Base-by-base conservation (phyloP, 1,284 basidiomycete genomes). In the Trametes hirsuta region DNA sequence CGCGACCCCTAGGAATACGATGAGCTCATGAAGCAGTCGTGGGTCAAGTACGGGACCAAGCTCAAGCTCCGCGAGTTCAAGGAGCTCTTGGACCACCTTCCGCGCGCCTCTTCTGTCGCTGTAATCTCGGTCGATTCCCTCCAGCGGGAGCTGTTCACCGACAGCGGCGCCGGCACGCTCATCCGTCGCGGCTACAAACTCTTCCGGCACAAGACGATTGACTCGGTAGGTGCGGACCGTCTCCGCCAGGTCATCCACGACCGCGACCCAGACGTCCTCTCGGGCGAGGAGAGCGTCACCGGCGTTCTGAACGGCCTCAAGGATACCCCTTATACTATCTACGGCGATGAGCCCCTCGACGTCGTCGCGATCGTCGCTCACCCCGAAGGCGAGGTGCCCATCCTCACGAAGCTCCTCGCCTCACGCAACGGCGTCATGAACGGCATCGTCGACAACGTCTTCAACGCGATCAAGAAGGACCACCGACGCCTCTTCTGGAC, bases 21-120 rank as follows among this genome's bases (percentile, higher is more conserved):
- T 67, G 85, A 85, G 42, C 86, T 99, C 61, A 95, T 99, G 95
- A 97, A 96, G 75, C 91, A 98, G 79, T 86, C 95, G n/a, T 99
- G 97, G 97, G 97, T 99, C 79, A 98, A 98, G 77, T 98, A 90
- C 74, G 97, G 97, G 66, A 99, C 97, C 68, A 99, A 99, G 79
- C 93, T 99, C 78, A 99, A 99, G 81, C 85, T 99, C 53, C 91
- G 97, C 68, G 97, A 99, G 78, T 98, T 99, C 84, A 99, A 99
- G 80, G 97, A 99, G 75, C 88, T 99, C 47, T 87, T 99, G 56
- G 97, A 99, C 76, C 93, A 97, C 78, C 93, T 99, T 61, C 97
- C 97, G 35, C 95, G 97, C 66, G 93, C 97, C 3, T 98, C 97
- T 21, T 98, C 95, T 46, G 97, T 99, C 56, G 97, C 97, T 66